Evolutionary conservation across 208 protist species (phyloP).

Genomic region (Leishmania aethiopica): DNA sequence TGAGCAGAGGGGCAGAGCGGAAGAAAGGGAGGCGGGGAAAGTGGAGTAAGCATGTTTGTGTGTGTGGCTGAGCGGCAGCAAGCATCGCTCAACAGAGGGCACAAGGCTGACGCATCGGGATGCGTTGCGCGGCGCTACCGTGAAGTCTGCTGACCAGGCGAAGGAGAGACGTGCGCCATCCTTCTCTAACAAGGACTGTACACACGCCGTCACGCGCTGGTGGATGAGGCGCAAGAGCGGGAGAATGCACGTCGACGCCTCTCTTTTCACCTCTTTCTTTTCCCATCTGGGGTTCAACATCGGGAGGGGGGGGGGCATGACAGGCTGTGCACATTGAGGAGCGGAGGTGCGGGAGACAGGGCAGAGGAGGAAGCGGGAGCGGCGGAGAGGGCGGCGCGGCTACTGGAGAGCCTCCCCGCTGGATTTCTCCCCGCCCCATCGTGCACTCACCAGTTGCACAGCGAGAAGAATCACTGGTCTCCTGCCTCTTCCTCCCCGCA

Average conservation of each 20-base stretch:
- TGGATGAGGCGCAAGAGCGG: neutral
- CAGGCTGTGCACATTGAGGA: neutral
- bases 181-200: neutral
- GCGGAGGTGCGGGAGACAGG: neutral
- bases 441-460: neutral
- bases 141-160: neutral
- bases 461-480: neutral
- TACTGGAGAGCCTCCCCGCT: neutral
- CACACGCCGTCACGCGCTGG: neutral
- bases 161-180: neutral
- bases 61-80: too few relatives aligned
- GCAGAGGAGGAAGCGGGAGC: too few relatives aligned
- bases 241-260: neutral
- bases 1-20: too few relatives aligned
- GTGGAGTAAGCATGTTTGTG: too few relatives aligned
- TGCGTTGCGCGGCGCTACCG: neutral
- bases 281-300: neutral
- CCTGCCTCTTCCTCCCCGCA: neutral
- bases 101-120: neutral
- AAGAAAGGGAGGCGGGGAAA: too few relatives aligned
- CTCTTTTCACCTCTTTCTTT: neutral
- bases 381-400: neutral
- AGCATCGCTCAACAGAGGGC: neutral
- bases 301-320: neutral
- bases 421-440: too few relatives aligned